Percentiles rank a stretch among this genome's conserved stretches.
phyloP scores from a whole-genome alignment of 1,139 yeast species.

The Pichiaceae sp. region DNA sequence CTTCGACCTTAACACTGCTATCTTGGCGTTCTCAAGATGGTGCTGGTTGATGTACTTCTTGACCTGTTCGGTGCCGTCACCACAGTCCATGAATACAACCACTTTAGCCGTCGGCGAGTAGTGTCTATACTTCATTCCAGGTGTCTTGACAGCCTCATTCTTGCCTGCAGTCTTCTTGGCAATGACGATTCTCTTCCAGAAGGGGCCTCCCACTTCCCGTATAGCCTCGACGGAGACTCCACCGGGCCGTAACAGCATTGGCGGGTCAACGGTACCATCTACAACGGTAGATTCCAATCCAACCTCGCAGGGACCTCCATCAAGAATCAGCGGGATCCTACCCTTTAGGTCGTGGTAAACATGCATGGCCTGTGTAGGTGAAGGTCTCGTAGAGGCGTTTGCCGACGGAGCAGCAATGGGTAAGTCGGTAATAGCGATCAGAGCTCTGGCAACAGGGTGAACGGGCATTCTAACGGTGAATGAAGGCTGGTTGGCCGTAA shows the following conservation, averaged over 20 bases:
- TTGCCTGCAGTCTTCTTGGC: slow-evolving; percentile 53
- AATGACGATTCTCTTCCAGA: slow-evolving; percentile 55
- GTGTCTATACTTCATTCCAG: slow-evolving; percentile 96
- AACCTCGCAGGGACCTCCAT: slow-evolving; percentile 85
- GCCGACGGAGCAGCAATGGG: slow-evolving; percentile 98
- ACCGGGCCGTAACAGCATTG: slow-evolving; percentile 87
- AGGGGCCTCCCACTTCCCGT: slow-evolving; percentile 47
- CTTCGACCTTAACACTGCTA: slow-evolving; percentile 43
- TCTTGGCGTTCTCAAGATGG: slow-evolving; percentile 13
- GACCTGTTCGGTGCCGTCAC: slow-evolving; percentile 33
- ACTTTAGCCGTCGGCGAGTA: slow-evolving; percentile 89
- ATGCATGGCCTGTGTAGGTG: slow-evolving; percentile 84
- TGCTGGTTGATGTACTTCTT: slow-evolving; percentile 17
- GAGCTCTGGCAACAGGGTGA: slow-evolving; percentile 84
- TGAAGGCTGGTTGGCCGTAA: slow-evolving; percentile 82
- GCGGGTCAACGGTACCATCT: slow-evolving; percentile 80
- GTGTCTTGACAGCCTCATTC: slow-evolving; percentile 75
- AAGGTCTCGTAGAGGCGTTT: slow-evolving; percentile 90
- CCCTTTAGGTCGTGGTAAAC: slow-evolving; percentile 74
- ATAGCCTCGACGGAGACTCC: slow-evolving; percentile 82
- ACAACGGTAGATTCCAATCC: slow-evolving; percentile 94
- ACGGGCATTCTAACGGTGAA: slow-evolving; percentile 87
- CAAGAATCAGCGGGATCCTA: slow-evolving; percentile 75
- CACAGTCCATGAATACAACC: slow-evolving; percentile 49
- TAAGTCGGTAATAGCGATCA: slow-evolving; percentile 75